phyloP scores from a whole-genome alignment of 169 alveolate genomes.

The Plasmodium gonderi region DNA sequence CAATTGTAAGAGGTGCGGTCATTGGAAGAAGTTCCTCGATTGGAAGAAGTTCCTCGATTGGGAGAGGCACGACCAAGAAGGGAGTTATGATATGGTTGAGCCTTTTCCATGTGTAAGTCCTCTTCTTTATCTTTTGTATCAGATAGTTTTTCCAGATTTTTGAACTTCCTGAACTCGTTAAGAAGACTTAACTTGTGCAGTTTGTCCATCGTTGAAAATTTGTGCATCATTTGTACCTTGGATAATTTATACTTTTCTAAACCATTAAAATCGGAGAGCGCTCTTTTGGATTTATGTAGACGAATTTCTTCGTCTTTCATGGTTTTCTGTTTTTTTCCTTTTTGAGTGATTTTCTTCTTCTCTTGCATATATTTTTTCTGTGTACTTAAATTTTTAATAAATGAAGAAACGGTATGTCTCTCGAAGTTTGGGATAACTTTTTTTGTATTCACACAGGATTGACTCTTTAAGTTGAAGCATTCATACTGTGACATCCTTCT shows the following conservation, averaged over 20 bases:
- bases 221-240: neutral
- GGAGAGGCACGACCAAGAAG: no score
- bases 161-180: neutral
- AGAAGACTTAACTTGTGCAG: neutral
- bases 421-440: conserved; percentile 39
- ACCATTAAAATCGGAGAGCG: neutral
- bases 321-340: neutral
- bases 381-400: conserved; percentile 51
- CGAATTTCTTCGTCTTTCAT: neutral
- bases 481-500: neutral
- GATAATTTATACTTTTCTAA: neutral
- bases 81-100: no score
- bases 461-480: neutral
- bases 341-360: neutral
- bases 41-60: no score
- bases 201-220: neutral
- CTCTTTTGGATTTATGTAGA: neutral
- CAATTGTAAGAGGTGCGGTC: neutral
- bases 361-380: conserved; percentile 28
- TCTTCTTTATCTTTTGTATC: neutral
- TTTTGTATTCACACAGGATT: neutral
- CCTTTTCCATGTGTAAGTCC: neutral
- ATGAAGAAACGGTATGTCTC: conserved; percentile 64
- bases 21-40: neutral
- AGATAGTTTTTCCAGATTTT: neutral